These are phyloP conservation scores for Neofusicoccum ribis DNA, from an alignment of 2,329 filamentous ascomycete species.

Conservation along the genomic window DNA sequence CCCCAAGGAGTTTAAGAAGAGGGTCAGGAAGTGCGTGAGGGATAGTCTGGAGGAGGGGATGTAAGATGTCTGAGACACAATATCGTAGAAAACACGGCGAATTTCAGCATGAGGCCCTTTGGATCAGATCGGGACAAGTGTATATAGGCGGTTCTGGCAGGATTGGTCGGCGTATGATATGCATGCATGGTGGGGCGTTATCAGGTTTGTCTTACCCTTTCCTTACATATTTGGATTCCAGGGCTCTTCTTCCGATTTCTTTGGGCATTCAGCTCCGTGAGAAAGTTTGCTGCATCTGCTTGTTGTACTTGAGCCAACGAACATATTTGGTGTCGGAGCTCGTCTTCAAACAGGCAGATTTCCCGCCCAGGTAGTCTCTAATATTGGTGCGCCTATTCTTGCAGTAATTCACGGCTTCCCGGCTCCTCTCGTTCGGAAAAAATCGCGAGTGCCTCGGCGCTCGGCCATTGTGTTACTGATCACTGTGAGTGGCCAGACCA, in stretches of 20 bases:
- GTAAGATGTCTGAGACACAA: background rate
- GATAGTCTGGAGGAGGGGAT: slow-evolving; percentile 37
- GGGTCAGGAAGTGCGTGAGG: slow-evolving; percentile 79
- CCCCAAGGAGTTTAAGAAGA: slow-evolving; percentile 78
- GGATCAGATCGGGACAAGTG: background rate
- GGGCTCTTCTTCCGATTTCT: background rate
- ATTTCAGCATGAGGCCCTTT: background rate
- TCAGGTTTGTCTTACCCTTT: background rate
- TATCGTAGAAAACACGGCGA: background rate
- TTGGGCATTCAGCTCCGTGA: background rate
- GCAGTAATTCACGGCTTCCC: background rate
- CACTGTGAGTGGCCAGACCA: too few species aligned
- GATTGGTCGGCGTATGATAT: background rate
- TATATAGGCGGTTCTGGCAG: background rate
- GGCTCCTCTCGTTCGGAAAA: too few species aligned
- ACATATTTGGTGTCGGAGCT: background rate
- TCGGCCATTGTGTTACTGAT: too few species aligned
- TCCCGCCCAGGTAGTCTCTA: background rate
- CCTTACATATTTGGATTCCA: background rate
- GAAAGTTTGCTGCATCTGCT: background rate
- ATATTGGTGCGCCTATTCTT: background rate
- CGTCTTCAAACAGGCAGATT: background rate
- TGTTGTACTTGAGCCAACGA: background rate
- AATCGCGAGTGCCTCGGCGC: too few species aligned
- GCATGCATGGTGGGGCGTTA: slow-evolving; percentile 13